phyloP scores from a whole-genome alignment of 2,329 filamentous ascomycete species.

The Fusarium neocosmosporiellum region DNA sequence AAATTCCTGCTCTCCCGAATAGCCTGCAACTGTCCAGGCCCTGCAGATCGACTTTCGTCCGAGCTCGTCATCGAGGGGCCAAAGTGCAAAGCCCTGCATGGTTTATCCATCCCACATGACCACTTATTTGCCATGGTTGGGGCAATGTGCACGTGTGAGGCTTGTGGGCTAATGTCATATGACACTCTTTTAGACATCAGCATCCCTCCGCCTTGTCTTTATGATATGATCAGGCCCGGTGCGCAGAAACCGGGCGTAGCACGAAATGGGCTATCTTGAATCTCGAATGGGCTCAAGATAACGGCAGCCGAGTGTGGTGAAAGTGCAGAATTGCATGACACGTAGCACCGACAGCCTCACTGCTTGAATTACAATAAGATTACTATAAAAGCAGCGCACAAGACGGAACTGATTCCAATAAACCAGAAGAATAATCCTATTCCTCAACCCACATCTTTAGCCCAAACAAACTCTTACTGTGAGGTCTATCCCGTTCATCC shows the following conservation, averaged over 20 bases:
- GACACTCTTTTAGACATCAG: neutral
- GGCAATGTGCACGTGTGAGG: neutral
- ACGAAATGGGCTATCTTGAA: neutral
- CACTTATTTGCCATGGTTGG: neutral
- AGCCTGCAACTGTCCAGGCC: neutral
- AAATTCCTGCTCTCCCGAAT: neutral
- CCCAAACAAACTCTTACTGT: neutral
- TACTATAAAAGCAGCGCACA: neutral
- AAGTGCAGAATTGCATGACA: neutral
- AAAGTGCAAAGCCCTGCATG: neutral
- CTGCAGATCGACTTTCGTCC: neutral
- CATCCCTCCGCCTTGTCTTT: neutral
- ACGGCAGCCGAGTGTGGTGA: neutral
- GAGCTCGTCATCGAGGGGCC: neutral
- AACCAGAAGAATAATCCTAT: neutral
- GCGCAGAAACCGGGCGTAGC: neutral
- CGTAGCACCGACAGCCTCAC: neutral
- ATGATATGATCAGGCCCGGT: neutral
- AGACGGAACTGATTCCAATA: no score
- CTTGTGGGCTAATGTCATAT: neutral
- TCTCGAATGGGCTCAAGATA: neutral
- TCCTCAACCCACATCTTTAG: neutral
- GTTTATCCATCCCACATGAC: neutral
- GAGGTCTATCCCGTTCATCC: neutral
- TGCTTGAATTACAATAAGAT: accelerated